A percentile compares a stretch with the other conserved stretches of the same genome.
Evolutionary conservation across 116 monocot genomes (phyloP).

Genomic region (Thalassia testudinum): DNA sequence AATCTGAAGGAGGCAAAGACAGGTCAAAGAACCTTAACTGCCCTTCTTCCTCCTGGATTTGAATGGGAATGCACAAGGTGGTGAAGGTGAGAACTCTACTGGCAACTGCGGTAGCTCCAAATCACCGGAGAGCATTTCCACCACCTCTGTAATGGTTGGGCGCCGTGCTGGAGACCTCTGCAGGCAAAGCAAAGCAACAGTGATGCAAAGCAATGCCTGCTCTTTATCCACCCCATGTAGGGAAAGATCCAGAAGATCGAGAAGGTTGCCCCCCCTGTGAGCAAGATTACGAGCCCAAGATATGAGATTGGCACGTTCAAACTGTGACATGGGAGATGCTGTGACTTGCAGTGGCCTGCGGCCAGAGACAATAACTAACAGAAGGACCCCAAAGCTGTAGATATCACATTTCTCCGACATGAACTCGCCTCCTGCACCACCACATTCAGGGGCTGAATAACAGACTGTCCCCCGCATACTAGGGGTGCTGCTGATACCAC

Average conservation of each 20-base stretch:
- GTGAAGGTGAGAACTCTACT: slow-evolving; percentile 83
- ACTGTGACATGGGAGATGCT: slow-evolving; percentile 82
- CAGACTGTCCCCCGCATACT: slow-evolving; percentile 99
- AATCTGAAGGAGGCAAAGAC: no score
- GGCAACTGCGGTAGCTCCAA: slow-evolving; percentile 65
- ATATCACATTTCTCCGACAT: slow-evolving; percentile 90
- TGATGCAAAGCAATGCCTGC: slow-evolving; percentile 80
- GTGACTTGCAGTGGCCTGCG: slow-evolving; percentile 86
- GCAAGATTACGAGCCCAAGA: slow-evolving; percentile 92
- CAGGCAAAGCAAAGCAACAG: slow-evolving; percentile 74
- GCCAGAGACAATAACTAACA: slow-evolving; percentile 81
- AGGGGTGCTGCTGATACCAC: slow-evolving; percentile 82
- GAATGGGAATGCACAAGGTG: slow-evolving; percentile 47
- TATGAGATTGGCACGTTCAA: slow-evolving; percentile 86
- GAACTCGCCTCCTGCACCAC: slow-evolving; percentile 29
- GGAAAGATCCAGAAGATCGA: slow-evolving; percentile 60
- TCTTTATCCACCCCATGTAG: slow-evolving; percentile 41
- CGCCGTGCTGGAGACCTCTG: slow-evolving; percentile 61
- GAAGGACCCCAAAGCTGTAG: slow-evolving; percentile 90
- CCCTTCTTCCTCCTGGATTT: slow-evolving; percentile 42
- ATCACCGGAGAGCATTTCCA: slow-evolving; percentile 73
- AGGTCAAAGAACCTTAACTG: not conserved
- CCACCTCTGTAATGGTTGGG: slow-evolving; percentile 56
- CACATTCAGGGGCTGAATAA: slow-evolving; percentile 84
- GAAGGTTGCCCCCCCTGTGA: slow-evolving; percentile 46